Evolutionary conservation across 2,329 filamentous ascomycete genomes (phyloP).

Genomic region (Fusarium coicis): DNA sequence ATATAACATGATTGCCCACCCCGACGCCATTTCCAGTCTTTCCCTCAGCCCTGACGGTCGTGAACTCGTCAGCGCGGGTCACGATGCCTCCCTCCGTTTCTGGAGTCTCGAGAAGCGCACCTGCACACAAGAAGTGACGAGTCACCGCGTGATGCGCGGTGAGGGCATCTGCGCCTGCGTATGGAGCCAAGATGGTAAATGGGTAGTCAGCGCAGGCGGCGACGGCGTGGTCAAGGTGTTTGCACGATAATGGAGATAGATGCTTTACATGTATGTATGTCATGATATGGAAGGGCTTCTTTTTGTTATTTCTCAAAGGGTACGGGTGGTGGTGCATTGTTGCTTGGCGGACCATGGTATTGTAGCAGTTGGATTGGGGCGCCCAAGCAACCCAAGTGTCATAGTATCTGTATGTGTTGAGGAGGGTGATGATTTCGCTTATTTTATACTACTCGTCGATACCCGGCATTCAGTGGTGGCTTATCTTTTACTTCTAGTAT

Average conservation of each 20-base stretch:
- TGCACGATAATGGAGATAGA: slow-evolving; percentile 51
- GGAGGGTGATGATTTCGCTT: slow-evolving; percentile 33
- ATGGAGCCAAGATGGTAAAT: slow-evolving; percentile 94
- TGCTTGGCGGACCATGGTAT: slow-evolving; percentile 17
- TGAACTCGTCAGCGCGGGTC: slow-evolving; percentile 94
- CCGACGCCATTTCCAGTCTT: slow-evolving; percentile 89
- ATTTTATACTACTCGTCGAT: slow-evolving; percentile 49
- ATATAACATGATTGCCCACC: slow-evolving; percentile 98
- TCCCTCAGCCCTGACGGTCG: slow-evolving; percentile 92
- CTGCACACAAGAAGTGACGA: slow-evolving; percentile 95
- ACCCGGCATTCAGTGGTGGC: slow-evolving; percentile 46
- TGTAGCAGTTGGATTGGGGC: slow-evolving; percentile 28
- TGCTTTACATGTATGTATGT: slow-evolving; percentile 3
- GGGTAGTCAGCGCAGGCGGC: slow-evolving; percentile 93
- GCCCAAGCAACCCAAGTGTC: slow-evolving; percentile 31
- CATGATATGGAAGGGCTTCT: slow-evolving; percentile 14
- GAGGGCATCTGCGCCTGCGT: slow-evolving; percentile 95
- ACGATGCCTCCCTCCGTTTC: slow-evolving; percentile 95
- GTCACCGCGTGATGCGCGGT: slow-evolving; percentile 91
- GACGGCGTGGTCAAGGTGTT: slow-evolving; percentile 97
- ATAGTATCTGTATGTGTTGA: slow-evolving; percentile 30
- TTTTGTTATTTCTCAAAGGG: not conserved
- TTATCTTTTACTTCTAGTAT: slow-evolving; percentile 13
- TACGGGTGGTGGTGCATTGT: slow-evolving; percentile 22
- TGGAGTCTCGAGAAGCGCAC: slow-evolving; percentile 96